phyloP scores from a whole-genome alignment of 2,329 filamentous ascomycete species.

The Cladophialophora exuberans region DNA sequence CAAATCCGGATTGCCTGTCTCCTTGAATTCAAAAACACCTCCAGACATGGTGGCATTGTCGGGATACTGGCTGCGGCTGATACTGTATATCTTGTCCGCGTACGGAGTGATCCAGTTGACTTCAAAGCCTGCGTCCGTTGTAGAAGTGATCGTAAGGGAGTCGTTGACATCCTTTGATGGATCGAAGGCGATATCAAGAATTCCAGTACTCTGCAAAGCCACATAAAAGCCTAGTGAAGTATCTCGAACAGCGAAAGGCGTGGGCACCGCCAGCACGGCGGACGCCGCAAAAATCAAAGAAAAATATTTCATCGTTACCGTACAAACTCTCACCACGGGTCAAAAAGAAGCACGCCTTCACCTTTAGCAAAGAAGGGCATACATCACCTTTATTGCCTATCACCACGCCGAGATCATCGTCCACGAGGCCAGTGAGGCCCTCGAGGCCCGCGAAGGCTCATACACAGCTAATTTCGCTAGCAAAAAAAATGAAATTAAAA shows the following conservation, averaged over 20 bases:
- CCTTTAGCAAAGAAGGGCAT: neutral
- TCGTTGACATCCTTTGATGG: conserved; percentile 2
- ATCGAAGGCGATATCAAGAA: conserved; percentile 10
- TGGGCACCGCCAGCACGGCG: neutral
- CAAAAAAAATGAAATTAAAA: neutral
- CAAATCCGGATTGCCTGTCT: neutral
- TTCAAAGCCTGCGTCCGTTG: conserved; percentile 2
- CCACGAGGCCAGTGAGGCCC: neutral
- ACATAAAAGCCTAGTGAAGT: conserved; percentile 8
- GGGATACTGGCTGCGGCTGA: conserved; percentile 12
- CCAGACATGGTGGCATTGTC: neutral
- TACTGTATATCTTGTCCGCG: conserved; percentile 13
- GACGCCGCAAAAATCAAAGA: neutral
- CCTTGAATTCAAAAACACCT: conserved; percentile 3
- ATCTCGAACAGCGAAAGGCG: neutral
- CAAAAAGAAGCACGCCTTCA: neutral
- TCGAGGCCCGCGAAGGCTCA: neutral
- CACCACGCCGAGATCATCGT: neutral
- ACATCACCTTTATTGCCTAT: neutral
- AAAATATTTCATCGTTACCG: neutral
- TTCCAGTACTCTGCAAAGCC: conserved; percentile 12
- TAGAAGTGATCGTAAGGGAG: conserved; percentile 1
- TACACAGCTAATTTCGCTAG: neutral
- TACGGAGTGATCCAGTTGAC: conserved; percentile 3
- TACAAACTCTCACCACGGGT: neutral